These are phyloP conservation scores for Solanum pimpinellifolium DNA, from an alignment of 257 asterid species.

Conservation along the genomic window DNA sequence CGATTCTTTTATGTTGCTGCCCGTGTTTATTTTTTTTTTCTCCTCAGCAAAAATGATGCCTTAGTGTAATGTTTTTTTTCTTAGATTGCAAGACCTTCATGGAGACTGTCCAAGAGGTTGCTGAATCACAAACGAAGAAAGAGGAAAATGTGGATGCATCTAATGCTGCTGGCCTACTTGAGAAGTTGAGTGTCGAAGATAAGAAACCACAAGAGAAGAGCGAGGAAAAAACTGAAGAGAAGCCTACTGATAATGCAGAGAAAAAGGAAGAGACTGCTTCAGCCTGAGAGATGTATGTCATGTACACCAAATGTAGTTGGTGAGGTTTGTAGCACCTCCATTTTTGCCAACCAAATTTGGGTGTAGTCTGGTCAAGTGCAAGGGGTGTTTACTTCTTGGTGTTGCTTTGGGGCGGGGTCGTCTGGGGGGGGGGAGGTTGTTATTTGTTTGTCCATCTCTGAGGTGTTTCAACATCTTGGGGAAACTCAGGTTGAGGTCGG, in stretches of 20 bases:
- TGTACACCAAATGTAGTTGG: slow-evolving; percentile 1
- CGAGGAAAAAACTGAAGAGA: slow-evolving; percentile 13
- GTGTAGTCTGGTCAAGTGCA: slow-evolving; percentile 5
- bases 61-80: not conserved
- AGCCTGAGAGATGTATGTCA: slow-evolving; percentile 4
- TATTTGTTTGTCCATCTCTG: not conserved
- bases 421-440: not conserved
- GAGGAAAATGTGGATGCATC: slow-evolving; percentile 32
- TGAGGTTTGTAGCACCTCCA: not conserved
- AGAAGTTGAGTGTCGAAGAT: slow-evolving; percentile 35
- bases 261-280: slow-evolving; percentile 14
- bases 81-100: slow-evolving; percentile 38
- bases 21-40: too few relatives aligned
- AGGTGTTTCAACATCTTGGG: not conserved
- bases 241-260: slow-evolving; percentile 13
- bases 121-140: slow-evolving; percentile 27
- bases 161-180: slow-evolving; percentile 32
- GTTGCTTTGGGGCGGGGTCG: not conserved
- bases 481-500: not conserved
- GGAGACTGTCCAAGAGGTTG: slow-evolving; percentile 31
- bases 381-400: not conserved
- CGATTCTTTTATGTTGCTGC: not conserved
- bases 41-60: not conserved
- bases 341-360: slow-evolving; percentile 4
- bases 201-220: slow-evolving; percentile 5